Percentiles rank a stretch among this genome's conserved stretches.
phyloP scores from a whole-genome alignment of 1,284 basidiomycete species.

The Pascua sp. region DNA sequence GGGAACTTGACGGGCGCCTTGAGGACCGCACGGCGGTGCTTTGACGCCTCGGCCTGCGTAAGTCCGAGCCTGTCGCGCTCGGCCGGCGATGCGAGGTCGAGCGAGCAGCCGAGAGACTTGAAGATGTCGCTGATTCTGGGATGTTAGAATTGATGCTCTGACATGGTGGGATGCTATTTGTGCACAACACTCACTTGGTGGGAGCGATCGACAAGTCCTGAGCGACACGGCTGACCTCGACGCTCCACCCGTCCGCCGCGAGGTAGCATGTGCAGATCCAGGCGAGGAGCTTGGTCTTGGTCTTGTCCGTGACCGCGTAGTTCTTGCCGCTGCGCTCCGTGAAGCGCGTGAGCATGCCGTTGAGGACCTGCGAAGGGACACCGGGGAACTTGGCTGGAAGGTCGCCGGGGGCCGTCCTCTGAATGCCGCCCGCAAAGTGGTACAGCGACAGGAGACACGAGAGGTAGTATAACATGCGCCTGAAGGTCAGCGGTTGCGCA shows the following conservation, averaged over 20 bases:
- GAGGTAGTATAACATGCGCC: conserved; percentile 74
- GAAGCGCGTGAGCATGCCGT: conserved; percentile 73
- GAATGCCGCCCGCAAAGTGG: conserved; percentile 43
- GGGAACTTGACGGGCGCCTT: conserved; percentile 75
- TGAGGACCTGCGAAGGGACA: conserved; percentile 64
- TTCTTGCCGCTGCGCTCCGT: conserved; percentile 63
- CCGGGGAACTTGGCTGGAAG: conserved; percentile 58
- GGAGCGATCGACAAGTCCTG: conserved; percentile 65
- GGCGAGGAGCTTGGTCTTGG: conserved; percentile 66
- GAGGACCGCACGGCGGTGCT: conserved; percentile 66
- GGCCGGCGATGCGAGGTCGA: conserved; percentile 58
- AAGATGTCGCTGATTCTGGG: conserved; percentile 47
- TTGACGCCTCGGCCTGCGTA: conserved; percentile 58
- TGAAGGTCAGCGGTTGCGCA: conserved; percentile 37
- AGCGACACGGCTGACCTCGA: conserved; percentile 65
- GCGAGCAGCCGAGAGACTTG: conserved; percentile 62
- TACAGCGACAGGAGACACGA: conserved; percentile 70
- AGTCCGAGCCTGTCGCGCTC: conserved; percentile 65
- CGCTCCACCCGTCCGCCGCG: conserved; percentile 68
- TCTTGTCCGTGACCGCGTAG: conserved; percentile 64
- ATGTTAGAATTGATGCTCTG: neutral
- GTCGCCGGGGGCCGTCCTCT: conserved; percentile 26
- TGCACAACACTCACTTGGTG: conserved; percentile 57
- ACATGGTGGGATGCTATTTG: no score
- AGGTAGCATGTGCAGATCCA: conserved; percentile 77